phyloP scores from a whole-genome alignment of 768 basidiomycete genomes.

The Dentipellis sp. region DNA sequence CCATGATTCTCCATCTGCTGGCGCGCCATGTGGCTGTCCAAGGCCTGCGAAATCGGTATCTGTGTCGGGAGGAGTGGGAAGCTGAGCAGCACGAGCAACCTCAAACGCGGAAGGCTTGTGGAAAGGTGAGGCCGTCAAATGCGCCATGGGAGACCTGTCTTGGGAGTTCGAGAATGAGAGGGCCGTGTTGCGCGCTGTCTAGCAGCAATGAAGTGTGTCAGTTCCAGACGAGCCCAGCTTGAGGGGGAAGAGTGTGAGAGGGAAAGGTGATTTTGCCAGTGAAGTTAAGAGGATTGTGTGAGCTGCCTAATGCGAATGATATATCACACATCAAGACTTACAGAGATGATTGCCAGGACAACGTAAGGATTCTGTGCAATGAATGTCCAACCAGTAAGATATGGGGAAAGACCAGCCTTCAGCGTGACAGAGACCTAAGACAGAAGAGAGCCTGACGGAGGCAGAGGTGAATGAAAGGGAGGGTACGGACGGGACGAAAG shows the following conservation, averaged over 20 bases:
- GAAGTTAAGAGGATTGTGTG: not conserved
- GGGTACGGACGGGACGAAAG: not conserved
- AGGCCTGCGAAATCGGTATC: constrained; percentile 18
- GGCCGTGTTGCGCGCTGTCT: not conserved
- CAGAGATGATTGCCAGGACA: not conserved
- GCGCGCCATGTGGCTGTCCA: not conserved
- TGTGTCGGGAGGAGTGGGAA: constrained; percentile 25
- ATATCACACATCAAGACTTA: not conserved
- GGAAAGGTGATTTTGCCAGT: not conserved
- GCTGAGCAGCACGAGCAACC: constrained; percentile 29
- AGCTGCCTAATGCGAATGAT: not conserved
- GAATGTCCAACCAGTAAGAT: not conserved
- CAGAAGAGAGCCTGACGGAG: not conserved
- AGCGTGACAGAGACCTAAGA: not conserved
- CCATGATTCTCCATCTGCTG: not conserved
- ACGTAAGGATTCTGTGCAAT: not conserved
- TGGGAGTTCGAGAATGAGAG: not conserved
- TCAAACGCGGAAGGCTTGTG: constrained; percentile 38
- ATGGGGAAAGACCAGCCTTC: not conserved
- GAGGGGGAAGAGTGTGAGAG: not conserved
- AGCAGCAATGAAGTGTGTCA: not conserved
- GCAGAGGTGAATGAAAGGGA: not conserved
- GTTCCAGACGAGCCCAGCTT: not conserved
- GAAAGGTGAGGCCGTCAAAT: constrained; percentile 21
- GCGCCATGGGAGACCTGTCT: constrained; percentile 15